A percentile compares a stretch with the other conserved stretches of the same genome.
Conservation (phyloP, 164 flowering plant genomes). For the Santalum album region DNA sequence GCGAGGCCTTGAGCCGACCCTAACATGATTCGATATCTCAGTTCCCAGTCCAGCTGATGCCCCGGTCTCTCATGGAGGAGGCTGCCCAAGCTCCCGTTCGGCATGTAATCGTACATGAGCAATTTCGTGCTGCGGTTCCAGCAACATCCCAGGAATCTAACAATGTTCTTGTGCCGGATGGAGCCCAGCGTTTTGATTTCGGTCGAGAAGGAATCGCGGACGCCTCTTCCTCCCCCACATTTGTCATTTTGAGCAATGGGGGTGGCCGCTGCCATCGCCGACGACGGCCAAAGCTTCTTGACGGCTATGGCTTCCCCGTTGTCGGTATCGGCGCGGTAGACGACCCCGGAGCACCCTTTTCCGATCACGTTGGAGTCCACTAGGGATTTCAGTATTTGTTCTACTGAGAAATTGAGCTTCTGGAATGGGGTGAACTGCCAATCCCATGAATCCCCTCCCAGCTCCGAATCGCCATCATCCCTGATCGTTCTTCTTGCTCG, state of each 20-base stretch:
- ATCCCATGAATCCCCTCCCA: constrained; percentile 19
- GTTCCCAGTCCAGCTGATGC: constrained; percentile 38
- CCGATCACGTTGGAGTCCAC: constrained; percentile 47
- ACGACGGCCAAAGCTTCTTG: constrained; percentile 49
- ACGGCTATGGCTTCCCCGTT: constrained; percentile 52
- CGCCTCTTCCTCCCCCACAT: constrained; percentile 13
- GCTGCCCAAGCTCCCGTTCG: constrained; percentile 51
- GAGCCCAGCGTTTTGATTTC: constrained; percentile 50
- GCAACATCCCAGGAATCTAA: constrained; percentile 46
- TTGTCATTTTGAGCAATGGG: constrained; percentile 11
- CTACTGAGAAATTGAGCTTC: constrained; percentile 30
- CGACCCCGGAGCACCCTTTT: constrained; percentile 51
- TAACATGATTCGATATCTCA: constrained; percentile 39
- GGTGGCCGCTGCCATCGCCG: constrained; percentile 9
- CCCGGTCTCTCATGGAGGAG: constrained; percentile 36
- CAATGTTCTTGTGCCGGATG: constrained; percentile 54
- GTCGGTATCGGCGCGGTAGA: constrained; percentile 39
- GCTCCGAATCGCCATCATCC: constrained; percentile 54
- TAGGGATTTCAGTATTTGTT: constrained; percentile 24
- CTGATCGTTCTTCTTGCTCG: constrained; percentile 31
- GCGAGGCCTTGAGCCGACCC: constrained; percentile 55
- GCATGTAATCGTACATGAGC: constrained; percentile 57
- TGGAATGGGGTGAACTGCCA: constrained; percentile 32
- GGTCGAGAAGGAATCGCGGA: constrained; percentile 39
- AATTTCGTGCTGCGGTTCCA: constrained; percentile 39